Conservation (phyloP, 2,329 filamentous ascomycete genomes). For the Colletotrichum truncatum region DNA sequence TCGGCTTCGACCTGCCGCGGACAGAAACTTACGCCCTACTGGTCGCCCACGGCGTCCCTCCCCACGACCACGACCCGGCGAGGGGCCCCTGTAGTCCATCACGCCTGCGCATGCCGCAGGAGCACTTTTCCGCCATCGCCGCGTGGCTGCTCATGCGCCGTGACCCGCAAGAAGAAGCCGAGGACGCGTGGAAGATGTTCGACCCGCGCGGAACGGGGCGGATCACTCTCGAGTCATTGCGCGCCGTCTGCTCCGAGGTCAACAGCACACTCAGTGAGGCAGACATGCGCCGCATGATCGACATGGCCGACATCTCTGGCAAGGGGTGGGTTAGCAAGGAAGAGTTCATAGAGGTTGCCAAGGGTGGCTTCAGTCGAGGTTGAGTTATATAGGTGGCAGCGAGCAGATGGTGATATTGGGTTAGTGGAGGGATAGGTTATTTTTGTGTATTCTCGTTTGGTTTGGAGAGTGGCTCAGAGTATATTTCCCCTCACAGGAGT, state of each 20-base stretch:
- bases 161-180: slow-evolving; percentile 90
- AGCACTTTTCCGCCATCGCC: slow-evolving; percentile 78
- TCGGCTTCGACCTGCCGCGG: slow-evolving; percentile 93
- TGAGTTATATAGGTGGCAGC: too few relatives aligned
- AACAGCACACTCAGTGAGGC: slow-evolving; percentile 88
- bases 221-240: slow-evolving; percentile 88
- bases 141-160: slow-evolving; percentile 82
- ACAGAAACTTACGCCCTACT: slow-evolving; percentile 84
- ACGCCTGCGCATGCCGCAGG: slow-evolving; percentile 77
- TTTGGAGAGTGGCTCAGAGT: too few relatives aligned
- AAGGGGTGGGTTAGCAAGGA: slow-evolving; percentile 81
- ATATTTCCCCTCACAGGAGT: too few relatives aligned
- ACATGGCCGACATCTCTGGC: slow-evolving; percentile 95
- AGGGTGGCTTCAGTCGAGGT: slow-evolving; percentile 24
- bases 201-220: slow-evolving; percentile 92
- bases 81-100: slow-evolving; percentile 64
- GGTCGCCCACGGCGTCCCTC: slow-evolving; percentile 80
- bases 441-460: too few relatives aligned
- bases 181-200: slow-evolving; percentile 91
- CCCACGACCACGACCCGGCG: slow-evolving; percentile 60
- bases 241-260: slow-evolving; percentile 87
- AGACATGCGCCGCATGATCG: slow-evolving; percentile 94
- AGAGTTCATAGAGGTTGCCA: slow-evolving; percentile 70
- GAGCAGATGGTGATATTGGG: too few relatives aligned
- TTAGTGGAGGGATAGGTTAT: neutral